Conservation (phyloP, 179 eudicot genomes). For the Beta lomatogona region DNA sequence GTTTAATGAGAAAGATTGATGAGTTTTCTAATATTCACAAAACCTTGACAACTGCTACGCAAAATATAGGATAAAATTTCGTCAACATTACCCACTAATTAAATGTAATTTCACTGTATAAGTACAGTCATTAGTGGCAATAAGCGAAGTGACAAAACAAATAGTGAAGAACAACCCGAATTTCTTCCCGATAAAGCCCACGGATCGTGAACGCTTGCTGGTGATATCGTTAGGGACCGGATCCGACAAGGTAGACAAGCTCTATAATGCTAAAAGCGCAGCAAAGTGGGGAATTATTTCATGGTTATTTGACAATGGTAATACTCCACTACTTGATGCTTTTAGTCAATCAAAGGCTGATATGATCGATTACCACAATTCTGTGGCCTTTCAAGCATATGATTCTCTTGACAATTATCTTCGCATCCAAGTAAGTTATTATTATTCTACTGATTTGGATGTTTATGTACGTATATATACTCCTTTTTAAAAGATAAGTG, state of each 20-base stretch:
- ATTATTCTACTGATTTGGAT: not conserved
- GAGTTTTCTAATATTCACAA: too few relatives aligned
- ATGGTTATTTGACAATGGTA: slow-evolving; percentile 49
- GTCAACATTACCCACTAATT: too few relatives aligned
- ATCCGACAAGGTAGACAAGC: slow-evolving; percentile 36
- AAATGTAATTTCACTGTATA: too few relatives aligned
- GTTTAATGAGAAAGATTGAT: too few relatives aligned
- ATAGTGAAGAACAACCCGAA: slow-evolving; percentile 38
- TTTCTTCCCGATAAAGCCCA: slow-evolving; percentile 41
- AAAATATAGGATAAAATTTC: too few relatives aligned
- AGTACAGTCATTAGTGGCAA: slow-evolving; percentile 48
- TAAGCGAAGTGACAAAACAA: slow-evolving; percentile 54
- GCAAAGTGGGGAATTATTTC: slow-evolving; percentile 63
- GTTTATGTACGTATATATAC: too few relatives aligned
- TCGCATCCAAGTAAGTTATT: slow-evolving; percentile 52
- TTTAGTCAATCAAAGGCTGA: slow-evolving; percentile 46
- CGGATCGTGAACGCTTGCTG: slow-evolving; percentile 37
- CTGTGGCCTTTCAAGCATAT: slow-evolving; percentile 49
- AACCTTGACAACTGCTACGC: too few relatives aligned
- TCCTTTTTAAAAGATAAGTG: too few relatives aligned
- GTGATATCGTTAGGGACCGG: slow-evolving; percentile 66
- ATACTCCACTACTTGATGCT: slow-evolving; percentile 46
- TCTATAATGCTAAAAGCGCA: slow-evolving; percentile 40
- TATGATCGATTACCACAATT: slow-evolving; percentile 51
- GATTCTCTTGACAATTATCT: slow-evolving; percentile 51